Base-by-base conservation (phyloP, 306 rosid genomes). In the Vigna angularis region DNA sequence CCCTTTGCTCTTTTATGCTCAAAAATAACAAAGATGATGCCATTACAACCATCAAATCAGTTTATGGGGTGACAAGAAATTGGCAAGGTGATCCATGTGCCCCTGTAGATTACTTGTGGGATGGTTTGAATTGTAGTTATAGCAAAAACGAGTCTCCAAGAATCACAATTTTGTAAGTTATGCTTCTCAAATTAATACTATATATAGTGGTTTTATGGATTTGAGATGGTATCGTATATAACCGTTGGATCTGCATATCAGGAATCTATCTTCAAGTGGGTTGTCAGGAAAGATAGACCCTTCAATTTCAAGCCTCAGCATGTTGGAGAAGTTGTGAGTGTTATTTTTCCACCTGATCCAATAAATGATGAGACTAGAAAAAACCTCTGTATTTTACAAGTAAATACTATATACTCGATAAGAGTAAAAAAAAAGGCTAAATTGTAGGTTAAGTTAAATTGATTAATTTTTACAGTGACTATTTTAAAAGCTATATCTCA, bases 61-160 rank as follows among this genome's bases (percentile, higher is more conserved):
- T 79, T 6, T 90, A 88, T 68, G 75, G 50, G 58, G 71, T 88
- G 62, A 62, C 63, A 49, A 90, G 72, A 78, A 66, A 83, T 61
- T 90, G 92, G 90, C 83, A 85, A 70, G 92, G 88, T 52, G 88
- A 90, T 81, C 91, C 91, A 36, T 86, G 91, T 66, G 34, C 64
- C 47, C 94, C 90, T 1, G 17, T 61, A 50, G 66, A 4, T 4
- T 83, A 88, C 69, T 5, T 38, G 73, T 90, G 90, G 94, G 58
- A 79, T 15, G 89, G 94, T 49, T 52, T 90, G 12, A 85, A 72
- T 56, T 90, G 91, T 76, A 73, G 47, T 51, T 42, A 55, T 24
- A 6, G 14, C 32, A 66, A 11, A 30, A 20, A 59, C 28, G 51
- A 55, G 5, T 1, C 81, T 15, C 83, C 90, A 3, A 55, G 94